Evolutionary conservation across 2,329 filamentous ascomycete genomes (phyloP), one percentile per base, ranked within the genome.

Genomic region (Chalaropsis thielavioides): DNA sequence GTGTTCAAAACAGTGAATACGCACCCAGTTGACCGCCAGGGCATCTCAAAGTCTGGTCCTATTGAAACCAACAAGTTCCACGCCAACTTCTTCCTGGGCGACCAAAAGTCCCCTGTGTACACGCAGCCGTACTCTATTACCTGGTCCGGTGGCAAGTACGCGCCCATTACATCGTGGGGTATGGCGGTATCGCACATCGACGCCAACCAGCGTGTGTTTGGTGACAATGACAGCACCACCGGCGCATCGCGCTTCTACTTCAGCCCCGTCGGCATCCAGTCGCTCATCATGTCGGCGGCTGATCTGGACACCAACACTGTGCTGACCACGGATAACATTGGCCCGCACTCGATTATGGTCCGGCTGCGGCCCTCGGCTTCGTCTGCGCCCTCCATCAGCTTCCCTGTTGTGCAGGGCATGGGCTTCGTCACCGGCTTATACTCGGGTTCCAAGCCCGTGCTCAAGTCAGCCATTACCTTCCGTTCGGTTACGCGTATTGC

Each of bases 321-420:
- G 6, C 71, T 87, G 38, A 82, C 81, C 0, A 78, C 73, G 15
- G 78, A 82, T 72, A 77, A 75, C 69, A 73, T 81, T 69, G 85
- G 78, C 65, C 83, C 78, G 63, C 86, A 78, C 71, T 88, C 78
- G 43, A 81, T 76, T 15, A 84, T 90, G 68, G 83, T 90, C 58
- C 86, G 88, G 56, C 77, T 97, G 40, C 80, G 77, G 62, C 78
- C 80, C 2, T 76, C 78, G 24, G 71, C 74, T n/a, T 77, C 77
- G 2, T 79, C 80, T 7, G 73, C 78, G 0, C 81, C 87, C 0
- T 78, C 81, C 0, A 80, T 97, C 22, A 86, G 83, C 0, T 90
- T 95, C 69, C 91, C 92, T 0, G 72, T 96, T 7, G 84, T 95
- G 0, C 92, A 97, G 72, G 94, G 94, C 11, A 94, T 95, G 84